These are phyloP conservation scores for Oidiodendron maius DNA, from an alignment of 495 filamentous ascomycete genomes.

Conservation along the genomic window DNA sequence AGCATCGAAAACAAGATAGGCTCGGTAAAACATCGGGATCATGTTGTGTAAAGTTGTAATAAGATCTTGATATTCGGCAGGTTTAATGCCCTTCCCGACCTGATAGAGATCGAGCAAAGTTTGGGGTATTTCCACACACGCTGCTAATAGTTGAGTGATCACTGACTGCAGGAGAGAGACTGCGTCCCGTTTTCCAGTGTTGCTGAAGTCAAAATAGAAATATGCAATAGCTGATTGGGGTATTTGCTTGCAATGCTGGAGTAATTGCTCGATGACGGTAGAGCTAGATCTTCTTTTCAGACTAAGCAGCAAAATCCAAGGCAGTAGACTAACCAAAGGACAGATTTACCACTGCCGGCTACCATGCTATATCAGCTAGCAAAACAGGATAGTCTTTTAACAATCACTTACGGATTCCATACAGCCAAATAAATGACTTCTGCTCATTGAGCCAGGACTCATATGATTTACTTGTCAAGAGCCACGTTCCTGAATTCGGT, in stretches of 20 bases:
- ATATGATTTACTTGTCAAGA: conserved; percentile 18
- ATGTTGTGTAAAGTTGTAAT: conserved; percentile 13
- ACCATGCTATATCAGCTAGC: conserved; percentile 26
- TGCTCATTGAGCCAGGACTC: conserved; percentile 5
- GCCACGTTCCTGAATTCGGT: conserved; percentile 26
- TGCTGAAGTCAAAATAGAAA: conserved; percentile 32
- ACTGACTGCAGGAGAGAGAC: conserved; percentile 23
- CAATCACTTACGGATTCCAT: conserved; percentile 13
- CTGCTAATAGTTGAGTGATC: conserved; percentile 20
- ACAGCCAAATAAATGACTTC: conserved; percentile 11
- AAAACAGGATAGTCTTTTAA: conserved; percentile 14
- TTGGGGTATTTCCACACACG: conserved; percentile 9
- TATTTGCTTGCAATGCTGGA: background rate
- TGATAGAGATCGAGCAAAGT: conserved; percentile 8
- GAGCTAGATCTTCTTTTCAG: conserved; percentile 7
- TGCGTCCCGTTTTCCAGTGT: conserved; percentile 18
- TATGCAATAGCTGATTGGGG: conserved; percentile 18
- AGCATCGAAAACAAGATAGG: conserved; percentile 28
- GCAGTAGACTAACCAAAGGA: conserved; percentile 19
- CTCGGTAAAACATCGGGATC: conserved; percentile 11
- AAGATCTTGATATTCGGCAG: conserved; percentile 1
- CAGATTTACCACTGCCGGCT: conserved; percentile 34
- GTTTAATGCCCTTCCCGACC: conserved; percentile 12
- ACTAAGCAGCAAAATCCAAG: background rate
- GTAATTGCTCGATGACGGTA: conserved; percentile 12